Conservation (phyloP, 306 rosid genomes). For the Cicer bijugum region DNA sequence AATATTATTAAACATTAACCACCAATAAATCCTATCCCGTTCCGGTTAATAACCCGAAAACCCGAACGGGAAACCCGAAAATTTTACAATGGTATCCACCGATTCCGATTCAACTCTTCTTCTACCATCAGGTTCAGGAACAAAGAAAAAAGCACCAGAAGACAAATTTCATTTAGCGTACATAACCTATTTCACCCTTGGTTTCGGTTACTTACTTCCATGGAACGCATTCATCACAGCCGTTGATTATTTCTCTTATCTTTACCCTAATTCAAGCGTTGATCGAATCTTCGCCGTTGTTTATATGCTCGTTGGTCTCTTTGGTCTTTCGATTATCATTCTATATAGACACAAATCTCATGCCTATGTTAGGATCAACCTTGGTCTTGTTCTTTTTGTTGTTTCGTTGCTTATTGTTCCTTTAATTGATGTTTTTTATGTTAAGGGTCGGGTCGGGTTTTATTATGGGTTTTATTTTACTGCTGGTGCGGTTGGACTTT, state of each 20-base stretch:
- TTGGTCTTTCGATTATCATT: conserved; percentile 60
- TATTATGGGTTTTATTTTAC: conserved; percentile 68
- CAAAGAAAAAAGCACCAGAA: conserved; percentile 45
- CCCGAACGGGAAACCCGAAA: conserved; percentile 20
- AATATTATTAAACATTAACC: no score
- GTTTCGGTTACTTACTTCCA: conserved; percentile 71
- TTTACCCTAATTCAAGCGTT: conserved; percentile 80
- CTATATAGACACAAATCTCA: conserved; percentile 66
- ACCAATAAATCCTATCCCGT: background rate
- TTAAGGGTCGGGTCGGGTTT: conserved; percentile 78
- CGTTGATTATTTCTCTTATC: conserved; percentile 81
- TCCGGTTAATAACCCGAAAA: background rate
- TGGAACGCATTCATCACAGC: conserved; percentile 97
- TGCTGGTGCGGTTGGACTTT: conserved; percentile 56
- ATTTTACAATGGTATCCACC: background rate
- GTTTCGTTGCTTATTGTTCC: conserved; percentile 68
- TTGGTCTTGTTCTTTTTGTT: conserved; percentile 66
- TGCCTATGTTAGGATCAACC: conserved; percentile 65
- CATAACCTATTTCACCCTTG: conserved; percentile 72
- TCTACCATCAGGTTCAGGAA: background rate
- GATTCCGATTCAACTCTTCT: conserved; percentile 22
- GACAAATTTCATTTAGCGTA: conserved; percentile 70
- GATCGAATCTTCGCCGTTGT: conserved; percentile 81
- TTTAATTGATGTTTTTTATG: conserved; percentile 55
- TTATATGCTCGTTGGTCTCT: conserved; percentile 63